Base-by-base conservation (phyloP, 163 green algal genomes). In the Scenedesmus sp. region DNA sequence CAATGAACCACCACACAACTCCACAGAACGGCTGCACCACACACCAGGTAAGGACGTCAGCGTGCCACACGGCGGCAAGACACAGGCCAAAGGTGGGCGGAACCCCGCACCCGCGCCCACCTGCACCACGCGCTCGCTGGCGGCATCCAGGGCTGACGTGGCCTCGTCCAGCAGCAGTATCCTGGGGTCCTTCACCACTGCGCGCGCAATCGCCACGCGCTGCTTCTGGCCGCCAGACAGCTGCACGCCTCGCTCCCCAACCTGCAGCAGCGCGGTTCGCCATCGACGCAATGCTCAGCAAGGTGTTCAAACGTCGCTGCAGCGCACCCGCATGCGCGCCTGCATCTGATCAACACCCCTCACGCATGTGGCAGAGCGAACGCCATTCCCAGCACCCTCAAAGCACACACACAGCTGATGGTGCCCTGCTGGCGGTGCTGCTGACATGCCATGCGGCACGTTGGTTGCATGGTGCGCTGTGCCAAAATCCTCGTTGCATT, bases 131-230 rank as follows among this genome's bases (percentile, higher is more conserved):
- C 91, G 33, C 94, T 99, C 97, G 43, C 91, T 95, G 83, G 96
- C 93, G 0, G 95, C 94, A 90, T 99, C 97, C 87, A 99, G 94
- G 1, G 97, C 97, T 43, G 92, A 96, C 7, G 96, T 98, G 9
- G 96, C 96, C 94, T 99, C 97, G 80, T 99, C 97, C 40, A 88
- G 81, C 35, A 88, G 80, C 56, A 88, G 37, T 16, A 92, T 88
- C 42, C 96, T 90, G 9, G 92, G 92, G 81, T 96, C 78, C 40
- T 92, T 91, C 22, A 95, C 81, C 72, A 95, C 83, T 44, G 96
- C 95, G 3, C 96, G 91, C 1, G 96, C 95, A 68, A 97, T 97
- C 13, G 96, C 96, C 18, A 97, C 92, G 7, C 96, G 94, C 94
- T 98, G 95, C 92, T 96, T 96, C 94, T 97, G 94, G 13, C 96